Evolutionary conservation across 257 asterid genomes (phyloP).

Genomic region (Asclepias syriaca): DNA sequence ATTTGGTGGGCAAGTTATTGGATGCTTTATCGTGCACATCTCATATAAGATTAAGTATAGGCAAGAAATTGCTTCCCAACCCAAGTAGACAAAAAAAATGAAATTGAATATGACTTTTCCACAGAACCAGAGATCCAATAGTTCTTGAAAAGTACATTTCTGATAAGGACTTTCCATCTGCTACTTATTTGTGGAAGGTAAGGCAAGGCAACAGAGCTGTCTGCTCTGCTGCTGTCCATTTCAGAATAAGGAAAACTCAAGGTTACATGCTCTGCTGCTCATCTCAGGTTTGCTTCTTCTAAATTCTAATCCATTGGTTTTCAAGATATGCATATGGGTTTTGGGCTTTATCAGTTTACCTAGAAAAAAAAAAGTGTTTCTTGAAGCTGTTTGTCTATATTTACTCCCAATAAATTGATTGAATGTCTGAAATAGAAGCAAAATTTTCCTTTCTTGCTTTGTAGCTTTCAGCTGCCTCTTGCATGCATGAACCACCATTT

Average conservation of each 20-base stretch:
- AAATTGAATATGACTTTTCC: not conserved
- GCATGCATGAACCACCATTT: not conserved
- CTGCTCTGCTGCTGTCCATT: not conserved
- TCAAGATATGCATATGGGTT: too few species aligned
- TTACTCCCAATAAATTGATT: too few species aligned
- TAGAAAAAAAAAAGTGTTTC: too few species aligned
- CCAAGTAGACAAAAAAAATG: not conserved
- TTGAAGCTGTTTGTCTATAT: too few species aligned
- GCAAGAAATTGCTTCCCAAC: slow-evolving; percentile 4
- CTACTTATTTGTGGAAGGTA: not conserved
- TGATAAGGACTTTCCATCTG: not conserved
- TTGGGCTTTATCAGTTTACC: too few species aligned
- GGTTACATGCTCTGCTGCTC: not conserved
- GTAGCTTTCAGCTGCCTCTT: not conserved
- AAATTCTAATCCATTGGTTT: not conserved
- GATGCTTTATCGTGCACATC: not conserved
- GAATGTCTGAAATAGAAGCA: too few species aligned
- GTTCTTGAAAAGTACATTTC: not conserved
- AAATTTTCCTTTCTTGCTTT: too few species aligned
- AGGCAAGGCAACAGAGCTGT: slow-evolving; percentile 4
- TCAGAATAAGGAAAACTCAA: not conserved
- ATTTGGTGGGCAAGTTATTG: not conserved
- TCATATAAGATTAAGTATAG: not conserved
- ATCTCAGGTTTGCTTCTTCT: not conserved
- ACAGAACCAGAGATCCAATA: not conserved